Base-by-base conservation (phyloP, 2,329 filamentous ascomycete species). In the Aspergillus pseudoterreus region DNA sequence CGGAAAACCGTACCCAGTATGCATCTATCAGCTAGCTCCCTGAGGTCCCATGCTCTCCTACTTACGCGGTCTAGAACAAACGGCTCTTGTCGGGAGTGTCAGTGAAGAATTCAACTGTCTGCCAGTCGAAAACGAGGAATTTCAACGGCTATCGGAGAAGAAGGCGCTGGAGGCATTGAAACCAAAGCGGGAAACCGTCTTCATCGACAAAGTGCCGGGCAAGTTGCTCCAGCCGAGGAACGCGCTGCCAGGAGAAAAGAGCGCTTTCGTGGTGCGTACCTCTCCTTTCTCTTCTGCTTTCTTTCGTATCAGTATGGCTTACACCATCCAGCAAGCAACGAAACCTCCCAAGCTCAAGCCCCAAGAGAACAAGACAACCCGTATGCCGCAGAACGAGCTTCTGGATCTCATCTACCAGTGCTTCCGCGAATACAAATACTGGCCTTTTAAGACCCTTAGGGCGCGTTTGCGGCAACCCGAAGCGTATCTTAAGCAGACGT, bases 361-460 rank as follows among this genome's bases (percentile, higher is more conserved):
- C 5, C 81, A 83, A 68, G 86, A 89, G 62, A 86, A 90, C 73
- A 96, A 97, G 77, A 87, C 89, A 24, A 88, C 90, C 32, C 92
- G 94, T 73, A 92, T 97, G 73, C 86, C 90, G 42, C 85, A 92
- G 71, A 87, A 90, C 77, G 87, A 94, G 64, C 84, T 99, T 56
- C 75, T 95, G 73, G 92, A 96, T 73, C 81, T 83, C 57, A 85
- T 99, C 55, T 91, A 92, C 76, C 75, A 81, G 45, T 87, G 86
- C 67, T 99, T 96, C 83, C 83, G 86, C 51, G 78, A 87, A 63
- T 95, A 88, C 78, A 85, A 86, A 62, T 97, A 94, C 72, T 99
- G 92, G 92, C 85, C 88, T n/a, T 88, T 97, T 79, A 92, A 90
- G 66, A 83, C 87, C 4, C 82, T 99, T 60, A 90, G 90, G 57